These are phyloP conservation scores for Larix kaempferi DNA, from an alignment of 75 land plant species.

Conservation along the genomic window DNA sequence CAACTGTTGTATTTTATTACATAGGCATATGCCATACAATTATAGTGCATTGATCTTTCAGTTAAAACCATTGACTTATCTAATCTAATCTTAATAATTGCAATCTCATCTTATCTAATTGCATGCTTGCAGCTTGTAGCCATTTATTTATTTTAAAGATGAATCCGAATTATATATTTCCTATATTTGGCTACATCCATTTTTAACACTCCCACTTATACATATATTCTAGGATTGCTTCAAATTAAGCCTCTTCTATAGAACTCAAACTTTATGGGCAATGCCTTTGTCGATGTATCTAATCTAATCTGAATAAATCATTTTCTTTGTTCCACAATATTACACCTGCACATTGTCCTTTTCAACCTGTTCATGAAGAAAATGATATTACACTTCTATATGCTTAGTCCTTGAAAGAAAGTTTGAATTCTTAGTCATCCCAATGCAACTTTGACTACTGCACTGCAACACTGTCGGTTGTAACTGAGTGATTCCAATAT, in stretches of 20 bases:
- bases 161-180: too few species aligned
- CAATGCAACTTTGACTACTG: neutral
- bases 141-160: too few species aligned
- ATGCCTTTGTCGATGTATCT: neutral
- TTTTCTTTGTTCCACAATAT: neutral
- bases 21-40: too few species aligned
- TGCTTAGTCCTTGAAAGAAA: neutral
- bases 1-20: too few species aligned
- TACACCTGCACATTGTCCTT: neutral
- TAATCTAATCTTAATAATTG: too few species aligned
- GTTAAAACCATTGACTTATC: too few species aligned
- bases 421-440: neutral
- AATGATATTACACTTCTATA: neutral
- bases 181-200: neutral
- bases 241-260: neutral
- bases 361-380: neutral
- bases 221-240: neutral
- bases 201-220: neutral
- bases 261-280: neutral
- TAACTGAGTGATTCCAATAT: neutral
- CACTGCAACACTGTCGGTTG: neutral
- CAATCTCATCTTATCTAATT: too few species aligned
- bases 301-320: neutral
- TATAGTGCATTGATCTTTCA: too few species aligned
- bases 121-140: too few species aligned